These are phyloP conservation scores for Fusarium torulosum DNA, from an alignment of 2,329 filamentous ascomycete genomes.

Conservation along the genomic window DNA sequence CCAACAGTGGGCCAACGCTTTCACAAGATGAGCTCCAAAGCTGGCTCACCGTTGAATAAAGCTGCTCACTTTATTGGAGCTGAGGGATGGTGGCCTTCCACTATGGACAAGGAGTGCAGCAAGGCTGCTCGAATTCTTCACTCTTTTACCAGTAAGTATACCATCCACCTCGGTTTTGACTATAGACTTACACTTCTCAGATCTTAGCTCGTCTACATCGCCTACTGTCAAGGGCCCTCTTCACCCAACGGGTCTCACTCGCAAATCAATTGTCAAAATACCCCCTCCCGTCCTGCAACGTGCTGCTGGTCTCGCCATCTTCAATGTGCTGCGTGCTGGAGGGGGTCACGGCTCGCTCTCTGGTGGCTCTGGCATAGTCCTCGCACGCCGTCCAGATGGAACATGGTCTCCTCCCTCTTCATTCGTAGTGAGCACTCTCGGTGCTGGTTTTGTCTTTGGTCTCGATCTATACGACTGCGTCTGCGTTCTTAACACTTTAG, in stretches of 20 bases:
- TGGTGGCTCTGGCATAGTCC: slow-evolving; percentile 69
- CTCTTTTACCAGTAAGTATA: slow-evolving; percentile 73
- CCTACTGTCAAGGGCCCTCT: slow-evolving; percentile 45
- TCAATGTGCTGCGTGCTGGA: slow-evolving; percentile 72
- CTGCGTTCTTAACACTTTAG: slow-evolving; percentile 77
- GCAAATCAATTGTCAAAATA: slow-evolving; percentile 55
- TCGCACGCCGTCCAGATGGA: slow-evolving; percentile 69
- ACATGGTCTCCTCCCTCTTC: slow-evolving; percentile 80
- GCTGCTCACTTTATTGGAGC: slow-evolving; percentile 76
- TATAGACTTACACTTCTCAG: slow-evolving; percentile 33
- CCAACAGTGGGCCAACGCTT: slow-evolving; percentile 67
- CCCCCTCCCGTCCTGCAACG: slow-evolving; percentile 63
- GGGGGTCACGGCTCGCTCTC: slow-evolving; percentile 67
- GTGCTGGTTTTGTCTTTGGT: slow-evolving; percentile 77
- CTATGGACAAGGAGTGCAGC: slow-evolving; percentile 79
- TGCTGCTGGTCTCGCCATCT: slow-evolving; percentile 71
- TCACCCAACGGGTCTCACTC: slow-evolving; percentile 51
- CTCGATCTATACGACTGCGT: slow-evolving; percentile 84
- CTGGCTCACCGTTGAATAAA: slow-evolving; percentile 75
- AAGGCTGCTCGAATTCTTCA: slow-evolving; percentile 81
- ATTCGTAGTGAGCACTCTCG: slow-evolving; percentile 77
- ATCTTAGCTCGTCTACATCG: slow-evolving; percentile 37
- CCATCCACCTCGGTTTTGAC: neutral
- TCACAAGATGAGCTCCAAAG: slow-evolving; percentile 74
- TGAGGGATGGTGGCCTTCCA: slow-evolving; percentile 82